Evolutionary conservation across 495 filamentous ascomycete species (phyloP), one percentile per base, ranked within the genome.

Genomic region (Hypoxylon intermedium): DNA sequence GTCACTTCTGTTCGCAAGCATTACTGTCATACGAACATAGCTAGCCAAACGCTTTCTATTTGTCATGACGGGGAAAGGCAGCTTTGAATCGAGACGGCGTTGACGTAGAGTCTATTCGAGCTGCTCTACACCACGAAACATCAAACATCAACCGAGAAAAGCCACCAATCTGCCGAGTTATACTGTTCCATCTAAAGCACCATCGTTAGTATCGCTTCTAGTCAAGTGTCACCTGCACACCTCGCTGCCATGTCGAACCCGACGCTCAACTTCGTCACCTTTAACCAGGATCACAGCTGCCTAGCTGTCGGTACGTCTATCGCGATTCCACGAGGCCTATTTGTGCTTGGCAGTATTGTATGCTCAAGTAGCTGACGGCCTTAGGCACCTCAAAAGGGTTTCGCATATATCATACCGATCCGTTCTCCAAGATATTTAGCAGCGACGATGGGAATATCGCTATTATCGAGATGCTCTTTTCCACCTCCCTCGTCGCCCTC

Each of bases 231-330:
- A 26, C 34, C 36, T 15, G n/a, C 20, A 18, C 15, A 6, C 31
- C 45, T 53, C 38, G n/a, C 55, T 63, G 58, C 44, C 56, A 82
- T 80, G 78, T 68, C 78, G 56, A 72, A 59, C 59, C 74, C 87
- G 75, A 81, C 86, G 2, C 93, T 98, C 83, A 98, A 98, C 73
- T 98, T 93, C 72, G 90, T 98, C 68, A 98, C 92, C 13, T 98
- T 98, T 77, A 98, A 98, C 76, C 94, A 98, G 78, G 94, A 98
- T 82, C 90, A 96, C 81, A 95, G 90, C 82, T 91, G 92, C 72
- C 80, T 98, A 57, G 94, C 93, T 77, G 91, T 97, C 61, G 93
- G 91, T 90, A 78, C 62, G 87, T 70, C 38, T 13, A 6, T 16
- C 26, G 46, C 20, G 1, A 28, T 23, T 5, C 40, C 20, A 40